phyloP scores from a whole-genome alignment of 768 basidiomycete species.

The Pisolithus sp. region DNA sequence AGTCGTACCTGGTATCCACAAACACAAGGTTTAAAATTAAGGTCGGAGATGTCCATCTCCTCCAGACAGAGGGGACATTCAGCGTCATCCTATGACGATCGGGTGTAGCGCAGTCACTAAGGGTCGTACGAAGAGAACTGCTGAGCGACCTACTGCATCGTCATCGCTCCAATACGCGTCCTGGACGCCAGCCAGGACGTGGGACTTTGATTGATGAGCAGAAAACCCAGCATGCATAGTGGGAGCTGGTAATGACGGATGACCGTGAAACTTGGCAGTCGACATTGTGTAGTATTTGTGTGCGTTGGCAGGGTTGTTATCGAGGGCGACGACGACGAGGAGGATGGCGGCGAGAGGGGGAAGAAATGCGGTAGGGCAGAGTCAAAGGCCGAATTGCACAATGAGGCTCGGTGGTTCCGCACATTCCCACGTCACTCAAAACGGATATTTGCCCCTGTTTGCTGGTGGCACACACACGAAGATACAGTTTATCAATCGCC shows the following conservation, averaged over 20 bases:
- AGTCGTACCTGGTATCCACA: conserved; percentile 89
- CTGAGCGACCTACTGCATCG: conserved; percentile 53
- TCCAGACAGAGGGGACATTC: conserved; percentile 98
- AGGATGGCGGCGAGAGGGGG: background rate
- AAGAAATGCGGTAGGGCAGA: conserved; percentile 11
- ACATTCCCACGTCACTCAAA: conserved; percentile 17
- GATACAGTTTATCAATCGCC: background rate
- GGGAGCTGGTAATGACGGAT: conserved; percentile 66
- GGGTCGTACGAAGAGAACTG: conserved; percentile 5
- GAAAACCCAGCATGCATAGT: conserved; percentile 67
- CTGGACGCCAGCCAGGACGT: conserved; percentile 83
- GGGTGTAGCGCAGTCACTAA: conserved; percentile 10
- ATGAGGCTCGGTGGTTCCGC: conserved; percentile 16
- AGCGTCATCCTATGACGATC: conserved; percentile 73
- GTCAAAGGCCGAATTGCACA: conserved; percentile 20
- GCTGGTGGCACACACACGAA: background rate
- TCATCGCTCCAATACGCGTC: conserved; percentile 98
- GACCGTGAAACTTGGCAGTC: conserved; percentile 49
- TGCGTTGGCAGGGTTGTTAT: conserved; percentile 3
- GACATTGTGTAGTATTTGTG: conserved; percentile 33
- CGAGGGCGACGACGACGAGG: conserved; percentile 14
- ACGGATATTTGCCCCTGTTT: conserved; percentile 18
- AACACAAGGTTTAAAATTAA: conserved; percentile 98
- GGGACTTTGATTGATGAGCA: conserved; percentile 73
- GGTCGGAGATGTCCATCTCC: conserved; percentile 97